Conservation (phyloP, 2,329 filamentous ascomycete species). For the Fusarium chaquense region DNA sequence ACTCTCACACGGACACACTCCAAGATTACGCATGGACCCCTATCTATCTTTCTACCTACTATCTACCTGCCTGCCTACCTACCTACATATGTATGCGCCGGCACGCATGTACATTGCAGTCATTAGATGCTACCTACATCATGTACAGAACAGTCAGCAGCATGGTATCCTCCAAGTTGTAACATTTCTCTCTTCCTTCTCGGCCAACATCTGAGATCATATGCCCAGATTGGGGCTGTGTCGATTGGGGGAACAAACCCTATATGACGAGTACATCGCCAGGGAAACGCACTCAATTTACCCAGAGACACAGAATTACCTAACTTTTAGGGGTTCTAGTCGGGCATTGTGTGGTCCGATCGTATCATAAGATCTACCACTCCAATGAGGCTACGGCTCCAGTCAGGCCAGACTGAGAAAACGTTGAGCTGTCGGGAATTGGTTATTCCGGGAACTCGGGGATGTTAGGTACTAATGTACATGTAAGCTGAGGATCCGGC, state of each 20-base stretch:
- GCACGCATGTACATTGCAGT: background rate
- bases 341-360: slow-evolving; percentile 36
- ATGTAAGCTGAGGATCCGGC: background rate
- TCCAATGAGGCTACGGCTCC: slow-evolving; percentile 21
- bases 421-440: slow-evolving; percentile 30
- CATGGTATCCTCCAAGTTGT: slow-evolving; percentile 12
- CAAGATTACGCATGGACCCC: slow-evolving; percentile 18
- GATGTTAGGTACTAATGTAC: background rate
- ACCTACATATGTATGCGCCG: background rate
- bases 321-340: slow-evolving; percentile 10
- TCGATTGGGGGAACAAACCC: slow-evolving; percentile 9
- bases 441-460: slow-evolving; percentile 30
- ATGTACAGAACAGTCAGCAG: background rate
- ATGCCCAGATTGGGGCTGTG: slow-evolving; percentile 12
- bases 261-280: slow-evolving; percentile 11
- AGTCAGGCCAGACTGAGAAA: slow-evolving; percentile 22
- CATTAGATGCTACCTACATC: background rate
- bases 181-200: slow-evolving; percentile 1
- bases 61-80: background rate
- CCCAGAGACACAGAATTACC: background rate
- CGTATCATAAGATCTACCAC: slow-evolving; percentile 37
- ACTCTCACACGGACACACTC: background rate
- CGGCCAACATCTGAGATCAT: slow-evolving; percentile 1
- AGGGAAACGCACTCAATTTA: slow-evolving; percentile 3
- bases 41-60: background rate